A percentile compares a stretch with the other conserved stretches of the same genome.
These are phyloP conservation scores for Ganoderma leucocontextum DNA, from an alignment of 1,284 basidiomycete species.

Conservation along the genomic window DNA sequence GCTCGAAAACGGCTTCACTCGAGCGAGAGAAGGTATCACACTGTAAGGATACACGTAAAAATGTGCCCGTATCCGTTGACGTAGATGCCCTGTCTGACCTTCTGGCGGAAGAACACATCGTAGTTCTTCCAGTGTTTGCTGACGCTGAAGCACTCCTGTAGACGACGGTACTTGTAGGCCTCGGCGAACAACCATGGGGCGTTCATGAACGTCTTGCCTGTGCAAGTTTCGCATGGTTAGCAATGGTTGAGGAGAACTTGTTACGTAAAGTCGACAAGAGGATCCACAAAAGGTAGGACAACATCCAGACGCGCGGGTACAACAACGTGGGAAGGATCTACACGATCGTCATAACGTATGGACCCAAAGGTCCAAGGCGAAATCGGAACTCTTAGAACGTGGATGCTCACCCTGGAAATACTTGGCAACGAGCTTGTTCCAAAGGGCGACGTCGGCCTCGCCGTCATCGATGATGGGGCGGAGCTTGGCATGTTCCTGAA, in stretches of 20 bases:
- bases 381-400: not conserved
- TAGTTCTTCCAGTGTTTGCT: conserved; percentile 93
- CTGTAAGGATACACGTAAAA: conserved; percentile 44
- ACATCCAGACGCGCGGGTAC: not conserved
- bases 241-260: conserved; percentile 5
- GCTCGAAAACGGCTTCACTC: conserved; percentile 91
- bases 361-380: not conserved
- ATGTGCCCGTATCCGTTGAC: not conserved
- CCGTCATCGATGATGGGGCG: conserved; percentile 92
- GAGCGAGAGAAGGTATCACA: conserved; percentile 98
- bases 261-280: conserved; percentile 1
- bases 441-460: conserved; percentile 93
- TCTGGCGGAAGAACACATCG: conserved; percentile 92
- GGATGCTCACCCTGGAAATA: conserved; percentile 82
- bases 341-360: conserved; percentile 2
- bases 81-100: conserved; percentile 51
- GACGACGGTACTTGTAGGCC: conserved; percentile 96
- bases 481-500: conserved; percentile 82
- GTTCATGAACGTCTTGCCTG: conserved; percentile 96
- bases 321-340: conserved; percentile 13
- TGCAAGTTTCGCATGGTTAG: conserved; percentile 8
- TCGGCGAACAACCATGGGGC: conserved; percentile 96
- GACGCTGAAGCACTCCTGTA: conserved; percentile 95
- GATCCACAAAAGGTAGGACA: conserved; percentile 2
- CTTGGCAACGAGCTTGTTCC: conserved; percentile 97